phyloP scores from a whole-genome alignment of 768 basidiomycete genomes.

The Lanmaoa rubissima region DNA sequence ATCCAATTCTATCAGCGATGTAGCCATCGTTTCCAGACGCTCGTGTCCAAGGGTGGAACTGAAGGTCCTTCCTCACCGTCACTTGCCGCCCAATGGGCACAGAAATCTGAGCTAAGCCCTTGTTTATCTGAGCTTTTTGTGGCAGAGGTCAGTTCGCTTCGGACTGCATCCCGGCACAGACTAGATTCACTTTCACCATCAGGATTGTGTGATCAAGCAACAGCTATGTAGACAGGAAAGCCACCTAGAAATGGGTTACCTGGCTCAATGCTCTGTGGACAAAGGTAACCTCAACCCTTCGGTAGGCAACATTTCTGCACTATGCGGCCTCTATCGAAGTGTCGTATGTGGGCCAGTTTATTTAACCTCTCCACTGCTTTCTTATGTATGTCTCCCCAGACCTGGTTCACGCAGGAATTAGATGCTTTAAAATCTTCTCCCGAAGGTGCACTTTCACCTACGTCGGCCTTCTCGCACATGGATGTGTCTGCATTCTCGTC shows the following conservation, averaged over 20 bases:
- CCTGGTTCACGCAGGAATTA: slow-evolving; percentile 82
- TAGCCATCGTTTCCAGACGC: slow-evolving; percentile 79
- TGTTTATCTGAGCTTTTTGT: slow-evolving; percentile 67
- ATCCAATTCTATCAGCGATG: slow-evolving; percentile 96
- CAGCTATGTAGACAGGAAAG: slow-evolving; percentile 77
- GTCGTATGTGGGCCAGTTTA: slow-evolving; percentile 54
- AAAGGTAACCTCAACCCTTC: slow-evolving; percentile 71
- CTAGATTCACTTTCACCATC: neutral
- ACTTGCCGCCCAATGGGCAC: slow-evolving; percentile 81
- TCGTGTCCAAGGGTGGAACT: slow-evolving; percentile 47
- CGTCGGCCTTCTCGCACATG: slow-evolving; percentile 42
- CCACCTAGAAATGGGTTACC: slow-evolving; percentile 67
- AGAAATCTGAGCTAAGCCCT: slow-evolving; percentile 71
- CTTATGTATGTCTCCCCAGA: slow-evolving; percentile 40
- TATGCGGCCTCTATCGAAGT: slow-evolving; percentile 82
- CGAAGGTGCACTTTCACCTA: slow-evolving; percentile 49
- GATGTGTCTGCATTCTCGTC: slow-evolving; percentile 46
- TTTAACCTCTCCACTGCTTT: neutral
- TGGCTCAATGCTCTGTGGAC: slow-evolving; percentile 52
- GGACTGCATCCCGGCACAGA: neutral
- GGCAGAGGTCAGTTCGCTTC: slow-evolving; percentile 44
- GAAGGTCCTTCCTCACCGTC: slow-evolving; percentile 46
- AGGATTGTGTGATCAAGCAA: slow-evolving; percentile 46
- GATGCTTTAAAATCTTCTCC: slow-evolving; percentile 60
- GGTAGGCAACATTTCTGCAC: slow-evolving; percentile 63